phyloP scores from a whole-genome alignment of 1,284 basidiomycete genomes.

The Veloboletus limbatus region DNA sequence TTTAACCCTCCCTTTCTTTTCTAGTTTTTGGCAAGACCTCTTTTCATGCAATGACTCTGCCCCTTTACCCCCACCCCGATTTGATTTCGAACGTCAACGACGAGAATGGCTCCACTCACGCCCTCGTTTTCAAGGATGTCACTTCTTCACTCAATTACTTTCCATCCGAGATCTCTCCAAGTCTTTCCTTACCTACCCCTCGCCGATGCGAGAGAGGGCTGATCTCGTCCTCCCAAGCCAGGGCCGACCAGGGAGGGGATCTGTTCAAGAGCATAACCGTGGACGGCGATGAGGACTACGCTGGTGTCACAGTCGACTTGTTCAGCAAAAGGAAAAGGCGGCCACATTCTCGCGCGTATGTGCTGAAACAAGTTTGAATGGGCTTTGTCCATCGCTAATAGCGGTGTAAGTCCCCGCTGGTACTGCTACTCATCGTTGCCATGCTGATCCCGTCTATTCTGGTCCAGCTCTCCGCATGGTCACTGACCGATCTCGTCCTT shows the following conservation, averaged over 20 bases:
- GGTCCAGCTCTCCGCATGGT: constrained; percentile 39
- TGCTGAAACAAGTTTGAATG: constrained; percentile 74
- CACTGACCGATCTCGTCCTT: constrained; percentile 6
- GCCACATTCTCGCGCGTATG: constrained; percentile 41
- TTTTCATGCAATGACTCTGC: no score
- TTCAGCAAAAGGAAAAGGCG: constrained; percentile 32
- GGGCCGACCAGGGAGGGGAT: constrained; percentile 62
- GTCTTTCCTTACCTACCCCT: constrained; percentile 39
- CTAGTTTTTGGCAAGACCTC: no score
- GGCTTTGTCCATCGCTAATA: constrained; percentile 49
- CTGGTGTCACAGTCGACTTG: constrained; percentile 40
- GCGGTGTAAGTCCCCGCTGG: constrained; percentile 7
- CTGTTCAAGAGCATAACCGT: constrained; percentile 58
- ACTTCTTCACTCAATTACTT: constrained; percentile 62
- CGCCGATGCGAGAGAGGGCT: constrained; percentile 36
- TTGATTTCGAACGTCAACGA: no score
- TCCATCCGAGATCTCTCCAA: constrained; percentile 42
- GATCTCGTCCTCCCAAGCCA: constrained; percentile 40
- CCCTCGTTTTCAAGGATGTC: constrained; percentile 7
- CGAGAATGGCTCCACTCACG: not conserved
- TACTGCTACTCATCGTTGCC: not conserved
- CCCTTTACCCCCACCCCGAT: no score
- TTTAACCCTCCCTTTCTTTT: no score
- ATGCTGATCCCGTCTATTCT: not conserved
- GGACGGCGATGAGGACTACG: constrained; percentile 56